A percentile compares a stretch with the other conserved stretches of the same genome.
Evolutionary conservation across 495 filamentous ascomycete genomes (phyloP).

Genomic region (Penicillium argentinense): DNA sequence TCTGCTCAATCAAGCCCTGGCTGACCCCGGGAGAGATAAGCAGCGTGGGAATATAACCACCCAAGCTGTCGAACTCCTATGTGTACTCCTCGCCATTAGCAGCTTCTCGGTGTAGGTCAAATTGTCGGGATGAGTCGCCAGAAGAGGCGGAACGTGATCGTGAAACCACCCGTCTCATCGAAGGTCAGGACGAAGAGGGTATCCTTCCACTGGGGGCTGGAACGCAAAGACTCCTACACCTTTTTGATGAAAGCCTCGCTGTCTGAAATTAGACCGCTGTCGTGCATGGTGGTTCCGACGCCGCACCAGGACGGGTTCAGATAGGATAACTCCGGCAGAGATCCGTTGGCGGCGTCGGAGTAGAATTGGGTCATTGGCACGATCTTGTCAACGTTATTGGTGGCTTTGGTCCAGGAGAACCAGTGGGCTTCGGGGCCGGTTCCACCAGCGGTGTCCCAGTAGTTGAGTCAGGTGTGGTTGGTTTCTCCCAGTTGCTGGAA

Average conservation of each 20-base stretch:
- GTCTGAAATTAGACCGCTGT: constrained; percentile 41
- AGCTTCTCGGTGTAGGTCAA: constrained; percentile 46
- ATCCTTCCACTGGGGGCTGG: constrained; percentile 45
- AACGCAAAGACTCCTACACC: constrained; percentile 51
- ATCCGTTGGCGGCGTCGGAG: constrained; percentile 35
- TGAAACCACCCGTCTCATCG: constrained; percentile 52
- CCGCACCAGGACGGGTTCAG: constrained; percentile 54
- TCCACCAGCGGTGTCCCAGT: constrained; percentile 23
- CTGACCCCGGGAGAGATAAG: constrained; percentile 50
- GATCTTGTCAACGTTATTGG: constrained; percentile 30
- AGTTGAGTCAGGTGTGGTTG: constrained; percentile 49
- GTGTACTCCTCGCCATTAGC: constrained; percentile 43
- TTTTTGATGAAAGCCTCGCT: constrained; percentile 51
- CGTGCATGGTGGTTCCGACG: constrained; percentile 47
- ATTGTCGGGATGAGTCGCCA: constrained; percentile 38
- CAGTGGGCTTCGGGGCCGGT: constrained; percentile 23
- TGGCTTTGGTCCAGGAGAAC: constrained; percentile 36
- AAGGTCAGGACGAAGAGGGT: constrained; percentile 53
- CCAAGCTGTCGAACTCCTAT: constrained; percentile 48
- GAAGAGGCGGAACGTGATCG: constrained; percentile 49
- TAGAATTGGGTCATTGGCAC: constrained; percentile 37
- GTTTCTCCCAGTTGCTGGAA: constrained; percentile 49
- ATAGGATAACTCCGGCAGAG: constrained; percentile 46
- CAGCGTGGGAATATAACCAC: constrained; percentile 49
- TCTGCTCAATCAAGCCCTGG: constrained; percentile 45